Evolutionary conservation across 306 rosid species (phyloP), one percentile per base, ranked within the genome.

Genomic region (Cajanus cajan): DNA sequence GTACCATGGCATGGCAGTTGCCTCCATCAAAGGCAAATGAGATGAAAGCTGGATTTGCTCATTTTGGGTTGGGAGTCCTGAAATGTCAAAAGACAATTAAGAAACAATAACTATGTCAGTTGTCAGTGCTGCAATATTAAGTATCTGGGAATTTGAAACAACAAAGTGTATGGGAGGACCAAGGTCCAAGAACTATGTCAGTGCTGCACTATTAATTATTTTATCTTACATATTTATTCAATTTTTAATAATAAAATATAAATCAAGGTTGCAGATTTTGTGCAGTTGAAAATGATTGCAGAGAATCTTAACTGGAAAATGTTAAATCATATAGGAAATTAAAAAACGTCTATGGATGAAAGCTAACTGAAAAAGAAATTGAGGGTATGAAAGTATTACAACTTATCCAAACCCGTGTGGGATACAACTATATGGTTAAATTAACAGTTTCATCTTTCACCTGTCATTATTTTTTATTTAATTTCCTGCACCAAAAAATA

Each of bases 1-100:
- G 73, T 61, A 79, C 86, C 89, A 86, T 24, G 86, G 86, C 69
- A 86, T 68, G 55, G 85, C 41, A 15, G 31, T 24, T 54, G 80
- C 50, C 6, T 82, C 78, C 79, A 82, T 75, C 12, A 25, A 34
- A 15, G 89, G 84, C 69, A 82, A 21, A 24, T 22, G 55, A 45
- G 80, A 16, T 2, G 71, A 79, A 47, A 86, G 80, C 19, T 79
- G 44, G 16, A 86, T 65, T 48, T 71, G 64, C 3, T 79, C 58
- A 4, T 44, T 59, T 28, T 12, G 52, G 0, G 11, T 80, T 61
- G 85, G 87, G 18, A 83, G 73, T 54, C 89, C 86, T 86, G 45
- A 73, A 71, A 64, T 45, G 4, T 8, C 45, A 81, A 67, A 69
- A 8, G 1, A 7, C 41, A 76, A 67, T 44, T 65, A 25, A 62